Evolutionary conservation across 148 eudicot species (phyloP), one percentile per base, ranked within the genome.

Genomic region (Rhododendron ovatum): DNA sequence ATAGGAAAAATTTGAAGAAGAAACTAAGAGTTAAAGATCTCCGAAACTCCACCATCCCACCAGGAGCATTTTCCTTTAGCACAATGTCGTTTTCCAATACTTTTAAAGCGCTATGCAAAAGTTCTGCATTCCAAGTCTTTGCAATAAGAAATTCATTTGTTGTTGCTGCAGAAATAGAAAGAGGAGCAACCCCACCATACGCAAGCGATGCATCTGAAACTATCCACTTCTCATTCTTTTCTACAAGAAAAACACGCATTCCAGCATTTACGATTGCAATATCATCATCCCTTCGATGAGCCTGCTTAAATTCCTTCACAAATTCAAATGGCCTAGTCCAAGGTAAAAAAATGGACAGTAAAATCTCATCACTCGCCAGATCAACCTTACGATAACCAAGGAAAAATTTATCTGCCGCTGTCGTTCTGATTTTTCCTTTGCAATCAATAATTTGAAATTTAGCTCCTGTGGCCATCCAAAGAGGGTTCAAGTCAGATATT

Each of bases 41-140:
- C 82, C 99, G 90, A 85, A 98, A 98, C 88, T 98, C 99, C 79
- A 98, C 96, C 99, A 98, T 98, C 82, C 99, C 99, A 78, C 99
- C 99, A 14, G 98, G 98, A 63, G 99, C 98, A 89, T 98, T 91
- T 86, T 98, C 98, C 90, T 91, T 93, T 51, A 98, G 88, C 80
- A 91, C 82, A 84, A 98, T 89, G 75, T 98, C 99, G 55, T 90
- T 88, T 88, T 93, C 93, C 87, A 98, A 86, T 53, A 93, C 85
- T 87, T 90, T 85, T 83, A 98, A 86, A 83, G 98, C 95, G 85
- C 90, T 90, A 48, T 53, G 86, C 85, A 95, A 90, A 48, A 94
- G 85, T 87, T 92, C 95, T 84, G 90, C 88, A 86, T 93, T 94
- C 99, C 99, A 98, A 82, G 77, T 86, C 88, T 94, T 95, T 30